phyloP scores from a whole-genome alignment of 176 grass and related monocot species.

The Oryza meridionalis region DNA sequence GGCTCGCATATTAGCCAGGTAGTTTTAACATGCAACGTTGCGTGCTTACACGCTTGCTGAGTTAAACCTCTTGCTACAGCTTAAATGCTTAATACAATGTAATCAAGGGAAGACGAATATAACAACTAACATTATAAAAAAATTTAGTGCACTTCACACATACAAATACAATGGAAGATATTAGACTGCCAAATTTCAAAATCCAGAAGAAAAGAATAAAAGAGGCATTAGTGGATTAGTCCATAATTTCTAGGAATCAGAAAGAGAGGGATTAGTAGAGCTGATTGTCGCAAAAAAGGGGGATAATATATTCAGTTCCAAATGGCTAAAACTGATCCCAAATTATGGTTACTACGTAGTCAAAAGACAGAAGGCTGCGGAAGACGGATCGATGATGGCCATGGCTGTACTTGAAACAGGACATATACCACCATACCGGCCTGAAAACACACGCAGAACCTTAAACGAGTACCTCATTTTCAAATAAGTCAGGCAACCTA shows the following conservation, averaged over 20 bases:
- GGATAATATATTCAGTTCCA: conserved; percentile 33
- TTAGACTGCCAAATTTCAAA: no score
- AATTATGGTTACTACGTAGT: conserved; percentile 49
- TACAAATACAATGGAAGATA: neutral
- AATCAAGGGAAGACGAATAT: neutral
- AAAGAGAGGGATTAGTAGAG: neutral
- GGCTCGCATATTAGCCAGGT: no score
- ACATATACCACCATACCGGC: conserved; percentile 24
- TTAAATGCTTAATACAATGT: neutral
- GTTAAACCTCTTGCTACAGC: neutral
- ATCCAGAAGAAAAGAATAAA: neutral
- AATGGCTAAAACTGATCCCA: conserved; percentile 40
- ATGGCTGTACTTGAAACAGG: conserved; percentile 11
- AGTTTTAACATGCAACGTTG: no score
- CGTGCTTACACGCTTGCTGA: neutral
- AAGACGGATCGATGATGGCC: conserved; percentile 32
- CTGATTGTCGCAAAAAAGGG: conserved; percentile 1
- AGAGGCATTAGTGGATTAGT: neutral
- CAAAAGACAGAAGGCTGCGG: conserved; percentile 31
- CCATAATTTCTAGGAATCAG: neutral
- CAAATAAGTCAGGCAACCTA: conserved; percentile 49
- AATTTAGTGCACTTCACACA: neutral
- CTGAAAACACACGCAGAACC: conserved; percentile 32
- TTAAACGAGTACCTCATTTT: conserved; percentile 37
- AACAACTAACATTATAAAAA: neutral